Base-by-base conservation (phyloP, 495 filamentous ascomycete species). In the Penicillium crystallinum region DNA sequence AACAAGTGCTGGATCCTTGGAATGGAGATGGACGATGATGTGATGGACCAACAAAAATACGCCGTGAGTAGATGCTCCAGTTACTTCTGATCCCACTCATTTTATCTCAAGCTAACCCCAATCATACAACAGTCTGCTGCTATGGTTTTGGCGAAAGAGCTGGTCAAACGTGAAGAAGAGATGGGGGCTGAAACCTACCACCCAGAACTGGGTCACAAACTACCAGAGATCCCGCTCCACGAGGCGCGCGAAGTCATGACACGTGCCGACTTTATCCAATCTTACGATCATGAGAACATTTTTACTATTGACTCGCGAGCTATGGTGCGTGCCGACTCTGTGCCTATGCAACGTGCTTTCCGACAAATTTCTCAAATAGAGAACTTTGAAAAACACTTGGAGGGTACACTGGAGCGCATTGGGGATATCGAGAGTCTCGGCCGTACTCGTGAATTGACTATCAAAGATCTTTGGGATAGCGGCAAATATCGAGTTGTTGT, bases 41-140 rank as follows among this genome's bases (percentile, higher is more conserved):
- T 97, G 34, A 97, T 98, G 93, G 90, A 97, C 62, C 86, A 97
- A 70, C 93, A 97, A 58, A 98, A 98, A 65, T 93, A 87, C 71
- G 86, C 92, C 27, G 86, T 90, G 69, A 67, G 84, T 75, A 30
- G 11, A 31, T 1, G 11, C 33, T 8, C 17, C 30, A 11, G 8
- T n/a, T 23, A 25, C n/a, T 7, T 6, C 37, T 31, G 30, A 6
- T 1, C 12, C 27, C 7, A 34, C 18, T 8, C 8, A 22, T 10
- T 23, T 36, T 27, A 3, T 35, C 5, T 15, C 11, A 37, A 12
- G 2, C 40, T 53, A 48, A 51, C 53, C 4, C 55, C 53, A 61
- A 19, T 10, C 18, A 17, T 6, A 35, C 42, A 12, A 41, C 31
- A 90, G 79, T 88, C 90, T 11, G 90, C 92, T 7, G 91, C 93